phyloP scores from a whole-genome alignment of 2,329 filamentous ascomycete species.

The Fusarium sp. region DNA sequence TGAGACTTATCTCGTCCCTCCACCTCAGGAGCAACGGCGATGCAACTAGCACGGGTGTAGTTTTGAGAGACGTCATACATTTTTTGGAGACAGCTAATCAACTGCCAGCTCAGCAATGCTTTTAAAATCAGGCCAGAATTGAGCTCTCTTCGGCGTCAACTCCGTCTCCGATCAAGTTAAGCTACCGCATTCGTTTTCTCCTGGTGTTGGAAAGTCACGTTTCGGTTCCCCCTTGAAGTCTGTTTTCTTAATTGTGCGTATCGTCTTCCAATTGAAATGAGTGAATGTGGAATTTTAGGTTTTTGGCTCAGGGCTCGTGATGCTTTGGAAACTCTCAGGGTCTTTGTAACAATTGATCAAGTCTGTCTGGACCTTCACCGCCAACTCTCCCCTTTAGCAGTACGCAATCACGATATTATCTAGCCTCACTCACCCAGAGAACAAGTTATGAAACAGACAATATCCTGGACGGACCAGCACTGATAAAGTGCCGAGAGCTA shows the following conservation, averaged over 20 bases:
- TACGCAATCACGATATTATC: background rate
- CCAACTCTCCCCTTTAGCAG: background rate
- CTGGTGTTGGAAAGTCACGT: background rate
- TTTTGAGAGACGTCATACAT: conserved; percentile 5
- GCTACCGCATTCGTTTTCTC: background rate
- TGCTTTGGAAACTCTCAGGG: background rate
- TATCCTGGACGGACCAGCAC: background rate
- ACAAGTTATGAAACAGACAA: background rate
- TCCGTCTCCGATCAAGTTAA: conserved; percentile 8
- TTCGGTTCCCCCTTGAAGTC: conserved; percentile 8
- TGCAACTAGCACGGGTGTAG: background rate
- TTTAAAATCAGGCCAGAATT: background rate
- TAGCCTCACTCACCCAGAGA: background rate
- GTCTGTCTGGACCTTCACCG: background rate
- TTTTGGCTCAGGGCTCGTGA: background rate
- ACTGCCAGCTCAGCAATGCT: conserved; percentile 12
- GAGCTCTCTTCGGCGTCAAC: conserved; percentile 1
- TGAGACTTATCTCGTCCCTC: background rate
- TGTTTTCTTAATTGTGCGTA: background rate
- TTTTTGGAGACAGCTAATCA: background rate
- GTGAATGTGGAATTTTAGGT: background rate
- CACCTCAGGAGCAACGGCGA: background rate
- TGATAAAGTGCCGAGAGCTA: background rate
- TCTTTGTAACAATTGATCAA: background rate
- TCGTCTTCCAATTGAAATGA: conserved; percentile 4